Base-by-base conservation (phyloP, 805 yeast genomes). In the Diddensiella transvaalensis region DNA sequence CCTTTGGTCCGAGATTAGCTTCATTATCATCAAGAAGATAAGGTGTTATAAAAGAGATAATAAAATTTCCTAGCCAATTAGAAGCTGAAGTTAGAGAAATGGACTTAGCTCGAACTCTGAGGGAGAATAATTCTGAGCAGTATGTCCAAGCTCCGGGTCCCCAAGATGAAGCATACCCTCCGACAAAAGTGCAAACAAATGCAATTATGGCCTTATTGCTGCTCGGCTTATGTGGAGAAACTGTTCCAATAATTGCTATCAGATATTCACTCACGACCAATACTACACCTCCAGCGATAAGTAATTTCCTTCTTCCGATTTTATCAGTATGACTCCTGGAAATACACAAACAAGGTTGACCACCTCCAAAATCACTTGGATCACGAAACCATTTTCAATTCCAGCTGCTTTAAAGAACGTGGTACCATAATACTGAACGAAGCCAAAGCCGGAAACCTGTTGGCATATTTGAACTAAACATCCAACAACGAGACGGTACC, bases 271-370 rank as follows among this genome's bases (percentile, higher is more conserved):
- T 63, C 50, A 72, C 63, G 77, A 77, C 77, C 54, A 54, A 44
- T 24, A 52, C 44, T 41, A 33, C 36, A 13, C 40, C 39, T 51
- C 86, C 87, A 49, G 65, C 60, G 48, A 82, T 59, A 64, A 82
- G 70, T 40, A 77, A 63, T 43, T 72, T 64, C 69, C 85, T 73
- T 68, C 87, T 75, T 57, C 88, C 88, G 49, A 76, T 58, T 79
- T 85, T 6, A 38, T 18, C 10, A 70, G 60, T 21, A 65, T 60
- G 55, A 79, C 74, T 32, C 82, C 82, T 33, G 83, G 73, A 46
- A 79, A 66, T 18, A 83, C 79, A 46, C 75, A 68, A 39, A 64
- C 60, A 44, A 73, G 70, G 60, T 75, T 77, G 39, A 76, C 75
- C 29, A 75, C 63, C 62, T 53, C 75, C 76, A 50, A 67, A 75